Evolutionary conservation across 2,329 filamentous ascomycete genomes (phyloP).

Genomic region (Sporothrix pseudoabietina): DNA sequence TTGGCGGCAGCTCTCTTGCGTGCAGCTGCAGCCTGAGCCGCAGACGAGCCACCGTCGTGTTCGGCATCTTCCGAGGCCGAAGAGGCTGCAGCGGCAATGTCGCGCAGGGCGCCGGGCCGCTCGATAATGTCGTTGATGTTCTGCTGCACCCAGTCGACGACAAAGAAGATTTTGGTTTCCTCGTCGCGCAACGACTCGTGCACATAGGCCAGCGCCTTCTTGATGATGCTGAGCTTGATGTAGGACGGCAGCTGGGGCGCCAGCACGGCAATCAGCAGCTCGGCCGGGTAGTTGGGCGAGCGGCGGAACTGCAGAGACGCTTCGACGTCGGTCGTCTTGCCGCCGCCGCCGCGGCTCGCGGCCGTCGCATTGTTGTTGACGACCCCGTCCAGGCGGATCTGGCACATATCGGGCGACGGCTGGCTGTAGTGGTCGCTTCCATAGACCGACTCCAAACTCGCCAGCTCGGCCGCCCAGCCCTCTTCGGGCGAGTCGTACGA

Average conservation of each 20-base stretch:
- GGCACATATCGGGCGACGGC: conserved; percentile 65
- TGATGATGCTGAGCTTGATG: conserved; percentile 85
- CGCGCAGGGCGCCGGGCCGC: conserved; percentile 77
- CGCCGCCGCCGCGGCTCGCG: not conserved
- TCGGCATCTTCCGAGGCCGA: conserved; percentile 60
- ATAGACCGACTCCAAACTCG: conserved; percentile 82
- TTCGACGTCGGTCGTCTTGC: conserved; percentile 39
- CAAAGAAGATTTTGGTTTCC: conserved; percentile 84
- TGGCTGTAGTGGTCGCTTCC: conserved; percentile 66
- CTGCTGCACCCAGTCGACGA: conserved; percentile 89
- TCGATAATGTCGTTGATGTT: conserved; percentile 81
- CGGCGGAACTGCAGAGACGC: conserved; percentile 67
- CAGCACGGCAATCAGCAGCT: conserved; percentile 68
- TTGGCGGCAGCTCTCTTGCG: conserved; percentile 30
- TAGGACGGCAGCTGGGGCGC: conserved; percentile 77
- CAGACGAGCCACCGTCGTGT: conserved; percentile 39
- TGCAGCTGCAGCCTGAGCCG: conserved; percentile 33
- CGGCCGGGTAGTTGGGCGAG: conserved; percentile 72
- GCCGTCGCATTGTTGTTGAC: conserved; percentile 53
- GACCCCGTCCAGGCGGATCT: conserved; percentile 65
- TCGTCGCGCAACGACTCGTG: conserved; percentile 73
- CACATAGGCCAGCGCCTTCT: conserved; percentile 72
- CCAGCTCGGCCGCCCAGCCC: conserved; percentile 83
- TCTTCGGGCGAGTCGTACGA: conserved; percentile 57
- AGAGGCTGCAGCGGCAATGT: conserved; percentile 78